Evolutionary conservation across 2,329 filamentous ascomycete genomes (phyloP), one percentile per base, ranked within the genome.

Genomic region (Neobulgaria alba): DNA sequence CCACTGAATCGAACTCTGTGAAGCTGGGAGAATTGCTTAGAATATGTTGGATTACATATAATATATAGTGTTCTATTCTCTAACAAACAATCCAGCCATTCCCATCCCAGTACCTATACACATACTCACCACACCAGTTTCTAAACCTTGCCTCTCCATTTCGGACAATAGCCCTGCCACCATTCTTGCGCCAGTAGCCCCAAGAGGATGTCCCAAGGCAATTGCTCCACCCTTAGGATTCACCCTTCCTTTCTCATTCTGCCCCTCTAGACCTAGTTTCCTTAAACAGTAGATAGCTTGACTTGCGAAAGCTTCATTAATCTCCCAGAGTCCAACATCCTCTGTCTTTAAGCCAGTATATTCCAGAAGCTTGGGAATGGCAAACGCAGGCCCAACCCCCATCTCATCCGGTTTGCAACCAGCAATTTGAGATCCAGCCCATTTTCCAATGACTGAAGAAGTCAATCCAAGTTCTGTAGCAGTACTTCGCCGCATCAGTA

Each of bases 201-300:
- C 89, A 1, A 95, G 72, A 4, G 89, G 89, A 61, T 95, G 90
- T 1, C 90, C 90, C 17, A 95, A 66, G n/a, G 90, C 89, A 61
- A 95, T 95, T 2, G 89, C 90, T 21, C 90, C 89, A 46, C 90
- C 90, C 55, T 93, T 88, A 0, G 87, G 87, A 64, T 96, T 96
- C 14, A 95, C 83, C 63, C 75, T 81, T 5, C 75, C 76, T 41
- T 75, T 64, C 52, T 80, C 72, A 66, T 69, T 78, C 51, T 57
- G 75, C 55, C 65, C 60, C 60, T 79, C 79, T 15, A 90, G 66
- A 0, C 79, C 82, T 9, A 92, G 59, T 55, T 77, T 73, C 45
- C 86, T 68, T 33, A 90, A 65, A 54, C 82, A 89, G 64, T 94
- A 72, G 4, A 82, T 63, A 1, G 75, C 68, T 63, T 82, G 77